Conservation (phyloP, 495 filamentous ascomycete genomes). For the Annulohypoxylon stygium region DNA sequence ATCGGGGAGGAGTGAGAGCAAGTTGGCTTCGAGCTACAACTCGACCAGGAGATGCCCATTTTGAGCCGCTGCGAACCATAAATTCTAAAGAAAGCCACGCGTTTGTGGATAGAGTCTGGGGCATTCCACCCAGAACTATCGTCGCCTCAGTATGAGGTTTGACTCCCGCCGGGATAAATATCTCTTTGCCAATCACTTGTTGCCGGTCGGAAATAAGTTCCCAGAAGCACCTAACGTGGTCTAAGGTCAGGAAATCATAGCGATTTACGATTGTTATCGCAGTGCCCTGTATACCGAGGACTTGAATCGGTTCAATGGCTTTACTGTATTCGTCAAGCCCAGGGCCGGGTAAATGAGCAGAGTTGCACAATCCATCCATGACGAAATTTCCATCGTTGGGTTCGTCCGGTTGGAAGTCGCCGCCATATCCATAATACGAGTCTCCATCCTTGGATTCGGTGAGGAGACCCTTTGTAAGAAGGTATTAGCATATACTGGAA, state of each 20-base stretch:
- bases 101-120: conserved; percentile 40
- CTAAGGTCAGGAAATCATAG: conserved; percentile 66
- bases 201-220: conserved; percentile 57
- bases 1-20: conserved; percentile 48
- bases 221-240: conserved; percentile 63
- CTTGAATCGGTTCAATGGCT: conserved; percentile 71
- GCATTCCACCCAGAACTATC: conserved; percentile 46
- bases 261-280: conserved; percentile 64
- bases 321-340: conserved; percentile 75
- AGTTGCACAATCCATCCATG: conserved; percentile 73
- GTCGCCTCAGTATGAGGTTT: conserved; percentile 54
- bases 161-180: conserved; percentile 55
- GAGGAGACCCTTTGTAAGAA: conserved; percentile 61
- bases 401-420: conserved; percentile 74
- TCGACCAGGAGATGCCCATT: conserved; percentile 63
- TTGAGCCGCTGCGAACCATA: conserved; percentile 44
- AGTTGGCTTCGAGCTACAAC: conserved; percentile 68
- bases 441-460: conserved; percentile 67
- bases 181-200: conserved; percentile 44
- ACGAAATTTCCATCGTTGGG: conserved; percentile 79
- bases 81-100: conserved; percentile 65
- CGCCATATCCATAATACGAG: conserved; percentile 76
- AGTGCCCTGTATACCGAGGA: conserved; percentile 50
- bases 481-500: conserved; percentile 11
- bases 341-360: conserved; percentile 70